A percentile compares a stretch with the other conserved stretches of the same genome.
phyloP scores from a whole-genome alignment of 345 rosid species.

The Rhodamnia rubescens region DNA sequence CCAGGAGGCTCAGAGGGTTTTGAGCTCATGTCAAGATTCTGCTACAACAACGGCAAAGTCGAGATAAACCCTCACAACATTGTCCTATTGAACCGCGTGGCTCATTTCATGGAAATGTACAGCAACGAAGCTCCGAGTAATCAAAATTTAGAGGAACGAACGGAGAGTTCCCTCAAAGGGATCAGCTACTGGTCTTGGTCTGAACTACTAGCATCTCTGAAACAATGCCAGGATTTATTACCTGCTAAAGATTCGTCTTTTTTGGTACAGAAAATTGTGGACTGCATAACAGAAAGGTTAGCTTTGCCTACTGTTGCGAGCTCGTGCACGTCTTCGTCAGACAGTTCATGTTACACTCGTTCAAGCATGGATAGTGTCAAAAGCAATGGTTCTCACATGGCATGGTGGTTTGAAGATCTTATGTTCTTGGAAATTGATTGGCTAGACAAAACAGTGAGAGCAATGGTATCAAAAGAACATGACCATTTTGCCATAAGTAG shows the following conservation, averaged over 20 bases:
- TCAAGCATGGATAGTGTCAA: constrained; percentile 23
- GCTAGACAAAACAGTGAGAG: constrained; percentile 13
- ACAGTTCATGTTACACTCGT: constrained; percentile 11
- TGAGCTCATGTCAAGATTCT: constrained; percentile 44
- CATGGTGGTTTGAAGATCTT: constrained; percentile 45
- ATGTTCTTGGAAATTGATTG: constrained; percentile 19
- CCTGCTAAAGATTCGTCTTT: constrained; percentile 11
- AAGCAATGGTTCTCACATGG: constrained; percentile 5
- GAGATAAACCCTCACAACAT: constrained; percentile 23
- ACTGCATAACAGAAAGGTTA: constrained; percentile 17
- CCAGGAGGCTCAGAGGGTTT: constrained; percentile 47
- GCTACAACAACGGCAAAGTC: constrained; percentile 26
- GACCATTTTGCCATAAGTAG: constrained; percentile 16
- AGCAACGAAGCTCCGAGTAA: not conserved
- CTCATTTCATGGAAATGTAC: constrained; percentile 37
- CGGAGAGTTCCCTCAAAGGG: constrained; percentile 18
- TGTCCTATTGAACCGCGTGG: constrained; percentile 24
- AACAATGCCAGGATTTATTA: constrained; percentile 29
- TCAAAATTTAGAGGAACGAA: constrained; percentile 13
- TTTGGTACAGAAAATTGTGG: constrained; percentile 21
- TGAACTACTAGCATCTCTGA: constrained; percentile 32
- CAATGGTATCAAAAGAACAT: constrained; percentile 14
- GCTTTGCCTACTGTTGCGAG: constrained; percentile 13
- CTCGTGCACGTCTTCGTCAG: constrained; percentile 14
- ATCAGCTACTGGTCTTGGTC: constrained; percentile 45